phyloP scores from a whole-genome alignment of 2,329 filamentous ascomycete genomes.

The Sporothrix curviconia region DNA sequence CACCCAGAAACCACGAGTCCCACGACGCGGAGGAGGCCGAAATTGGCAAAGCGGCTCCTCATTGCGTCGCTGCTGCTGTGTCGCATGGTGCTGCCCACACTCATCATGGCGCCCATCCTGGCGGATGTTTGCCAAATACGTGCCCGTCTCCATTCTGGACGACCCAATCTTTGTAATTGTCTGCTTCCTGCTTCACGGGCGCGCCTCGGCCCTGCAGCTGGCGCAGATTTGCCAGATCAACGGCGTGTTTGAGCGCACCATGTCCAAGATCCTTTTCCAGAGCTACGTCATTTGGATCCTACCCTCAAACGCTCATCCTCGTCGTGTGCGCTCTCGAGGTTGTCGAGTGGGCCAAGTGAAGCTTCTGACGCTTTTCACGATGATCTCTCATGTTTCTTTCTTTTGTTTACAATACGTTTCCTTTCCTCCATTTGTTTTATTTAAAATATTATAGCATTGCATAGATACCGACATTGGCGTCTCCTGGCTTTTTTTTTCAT shows the following conservation, averaged over 20 bases:
- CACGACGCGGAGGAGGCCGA: conserved; percentile 63
- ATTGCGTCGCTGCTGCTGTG: conserved; percentile 79
- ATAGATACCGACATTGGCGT: conserved; percentile 13
- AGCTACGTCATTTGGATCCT: conserved; percentile 97
- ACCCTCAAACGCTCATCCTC: conserved; percentile 80
- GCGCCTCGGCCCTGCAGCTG: conserved; percentile 86
- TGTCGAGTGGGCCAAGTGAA: conserved; percentile 68
- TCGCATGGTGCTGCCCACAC: conserved; percentile 85
- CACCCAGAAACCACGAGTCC: conserved; percentile 64
- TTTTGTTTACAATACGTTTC: background rate
- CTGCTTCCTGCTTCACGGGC: conserved; percentile 89
- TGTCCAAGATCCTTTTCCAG: conserved; percentile 89
- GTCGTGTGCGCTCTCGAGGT: conserved; percentile 91
- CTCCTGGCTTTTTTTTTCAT: background rate
- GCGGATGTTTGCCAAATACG: conserved; percentile 82
- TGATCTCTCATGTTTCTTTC: background rate
- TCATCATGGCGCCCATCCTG: conserved; percentile 86
- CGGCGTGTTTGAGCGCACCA: conserved; percentile 87
- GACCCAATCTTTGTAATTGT: conserved; percentile 98
- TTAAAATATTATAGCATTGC: background rate
- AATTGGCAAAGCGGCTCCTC: conserved; percentile 66
- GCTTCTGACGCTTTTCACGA: background rate
- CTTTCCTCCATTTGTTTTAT: background rate
- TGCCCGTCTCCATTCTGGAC: conserved; percentile 88
- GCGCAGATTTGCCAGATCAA: conserved; percentile 99